Evolutionary conservation across 1,139 yeast genomes (phyloP).

Genomic region (Pichia sp.): DNA sequence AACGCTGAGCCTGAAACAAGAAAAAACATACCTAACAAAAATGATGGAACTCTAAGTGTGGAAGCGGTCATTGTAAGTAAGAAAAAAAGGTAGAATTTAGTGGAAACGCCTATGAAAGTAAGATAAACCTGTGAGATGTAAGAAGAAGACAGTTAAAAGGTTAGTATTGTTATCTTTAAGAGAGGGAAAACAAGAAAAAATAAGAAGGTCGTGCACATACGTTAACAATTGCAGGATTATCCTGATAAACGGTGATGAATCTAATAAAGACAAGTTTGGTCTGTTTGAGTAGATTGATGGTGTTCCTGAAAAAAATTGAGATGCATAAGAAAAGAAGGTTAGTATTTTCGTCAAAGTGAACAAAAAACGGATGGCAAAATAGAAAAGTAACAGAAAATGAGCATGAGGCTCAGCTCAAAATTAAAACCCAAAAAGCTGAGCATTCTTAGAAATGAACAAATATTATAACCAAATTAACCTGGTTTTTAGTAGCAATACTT

Average conservation of each 20-base stretch:
- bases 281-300: neutral
- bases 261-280: neutral
- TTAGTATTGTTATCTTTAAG: neutral
- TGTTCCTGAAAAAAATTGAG: neutral
- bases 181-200: neutral
- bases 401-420: neutral
- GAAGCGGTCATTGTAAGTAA: constrained; percentile 1
- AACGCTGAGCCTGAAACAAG: neutral
- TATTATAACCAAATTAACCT: too few species aligned
- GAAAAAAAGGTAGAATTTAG: neutral
- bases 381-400: neutral
- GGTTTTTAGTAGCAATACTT: neutral
- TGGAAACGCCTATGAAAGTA: constrained; percentile 2
- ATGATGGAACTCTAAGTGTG: neutral
- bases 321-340: neutral
- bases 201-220: neutral
- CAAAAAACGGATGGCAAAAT: neutral
- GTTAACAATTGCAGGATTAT: constrained; percentile 3
- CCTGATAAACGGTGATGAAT: neutral
- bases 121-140: constrained; percentile 3
- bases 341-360: neutral
- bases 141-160: neutral
- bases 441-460: neutral
- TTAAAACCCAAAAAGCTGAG: neutral
- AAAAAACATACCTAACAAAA: neutral